Base-by-base conservation (phyloP, 345 rosid species). In the Anacardium occidentale region DNA sequence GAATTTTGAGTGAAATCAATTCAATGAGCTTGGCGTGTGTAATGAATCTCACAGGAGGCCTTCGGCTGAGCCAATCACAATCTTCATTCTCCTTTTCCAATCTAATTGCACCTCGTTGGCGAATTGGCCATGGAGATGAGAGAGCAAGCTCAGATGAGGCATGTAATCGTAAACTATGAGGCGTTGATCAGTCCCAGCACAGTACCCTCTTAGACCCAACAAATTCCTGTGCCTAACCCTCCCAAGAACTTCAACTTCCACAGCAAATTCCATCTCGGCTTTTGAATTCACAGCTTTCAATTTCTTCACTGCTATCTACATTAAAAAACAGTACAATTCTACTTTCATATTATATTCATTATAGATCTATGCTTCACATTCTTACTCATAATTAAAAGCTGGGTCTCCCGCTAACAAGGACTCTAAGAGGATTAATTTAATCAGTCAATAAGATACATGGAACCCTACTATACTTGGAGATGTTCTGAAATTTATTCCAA, bases 201-300 rank as follows among this genome's bases (percentile, higher is more conserved):
- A 87, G 32, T 85, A 89, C 0, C 94, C 94, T 32, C 94, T 76
- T 10, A 89, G 82, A 4, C 91, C 91, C 61, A 87, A 64, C 78
- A 89, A 72, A 75, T 89, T 89, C 77, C 79, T 87, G 81, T 87
- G 94, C 82, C 83, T 57, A 44, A 89, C 90, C 78, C 94, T 89
- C 32, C 94, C 91, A 6, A 89, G 89, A 18, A 89, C 91, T 75
- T 87, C 91, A 10, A 89, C 91, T 83, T 89, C 91, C 62, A 89
- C 94, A 0, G 91, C 89, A 59, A 89, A 89, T 65, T 89, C 94
- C 94, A 89, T 89, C 74, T 89, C 91, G 0, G 91, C 94, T 77
- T 89, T 89, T 25, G 81, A 85, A 59, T 83, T 87, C 87, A 87
- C 82, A 12, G 90, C 85, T 75, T 89, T 89, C 82, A 89, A 59